Evolutionary conservation across 257 asterid species (phyloP), one percentile per base, ranked within the genome.

Genomic region (Perilla frutescens): DNA sequence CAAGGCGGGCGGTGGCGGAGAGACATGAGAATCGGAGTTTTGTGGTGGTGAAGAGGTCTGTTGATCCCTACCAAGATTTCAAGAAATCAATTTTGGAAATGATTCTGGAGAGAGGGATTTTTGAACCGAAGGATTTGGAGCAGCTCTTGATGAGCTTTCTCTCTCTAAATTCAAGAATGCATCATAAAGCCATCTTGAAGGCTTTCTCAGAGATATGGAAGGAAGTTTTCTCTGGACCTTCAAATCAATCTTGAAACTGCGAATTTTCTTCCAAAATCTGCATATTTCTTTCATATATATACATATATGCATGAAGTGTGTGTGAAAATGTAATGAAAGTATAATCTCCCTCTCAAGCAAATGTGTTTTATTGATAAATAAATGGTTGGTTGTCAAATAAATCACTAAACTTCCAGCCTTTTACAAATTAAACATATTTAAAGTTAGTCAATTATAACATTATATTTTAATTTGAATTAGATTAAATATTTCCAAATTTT

Each of bases 61-160:
- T 40, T 37, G 89, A 87, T 47, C 96, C 96, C 0, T 82, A 68
- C 5, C 61, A 85, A 55, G 96, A 90, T 82, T 90, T 90, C 86
- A 90, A 87, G 87, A 84, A 59, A 44, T 90, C 96, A 3, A 90
- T 90, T 91, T 4, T 75, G 80, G 96, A 88, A 62, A 85, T 88
- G 93, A 85, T 85, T 72, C 2, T 84, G 56, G 91, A 87, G 71
- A 90, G 82, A 66, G 74, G 85, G 73, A 87, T 87, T 29, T 84
- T 86, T 63, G 96, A 85, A 51, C 84, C 76, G 0, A 75, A 67
- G 49, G 96, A 88, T 31, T 66, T 88, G 76, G 96, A 88, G 61
- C 83, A 85, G 76, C 93, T 88, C 14, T 79, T 87, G 84, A 80
- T 82, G 79, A 88, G 87, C 78, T 85, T 88, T 78, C 80, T 88